Evolutionary conservation across 768 basidiomycete species (phyloP).

Genomic region (Podaxis sp.): DNA sequence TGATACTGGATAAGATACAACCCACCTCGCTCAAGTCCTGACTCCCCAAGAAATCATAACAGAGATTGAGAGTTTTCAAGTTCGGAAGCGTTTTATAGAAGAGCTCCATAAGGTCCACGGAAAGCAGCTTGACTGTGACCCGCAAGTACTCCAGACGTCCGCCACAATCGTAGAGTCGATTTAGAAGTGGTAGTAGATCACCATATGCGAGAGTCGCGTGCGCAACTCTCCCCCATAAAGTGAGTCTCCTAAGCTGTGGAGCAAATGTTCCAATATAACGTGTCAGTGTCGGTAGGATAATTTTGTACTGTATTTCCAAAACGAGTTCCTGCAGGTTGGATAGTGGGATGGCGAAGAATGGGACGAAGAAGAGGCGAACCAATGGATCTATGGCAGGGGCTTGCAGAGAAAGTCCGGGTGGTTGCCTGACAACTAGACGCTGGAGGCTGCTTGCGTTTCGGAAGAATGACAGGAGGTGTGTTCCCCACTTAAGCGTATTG

Average conservation of each 20-base stretch:
- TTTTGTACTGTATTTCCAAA: not conserved
- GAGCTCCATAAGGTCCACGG: not conserved
- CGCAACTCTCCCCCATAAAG: not conserved
- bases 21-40: not conserved
- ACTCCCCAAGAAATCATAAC: not conserved
- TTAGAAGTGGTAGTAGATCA: not conserved
- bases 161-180: not conserved
- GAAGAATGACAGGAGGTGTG: not conserved
- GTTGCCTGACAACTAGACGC: not conserved
- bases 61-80: not conserved
- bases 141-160: not conserved
- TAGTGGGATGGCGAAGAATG: not conserved
- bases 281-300: not conserved
- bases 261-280: not conserved
- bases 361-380: not conserved
- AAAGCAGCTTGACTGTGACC: not conserved
- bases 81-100: not conserved
- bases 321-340: not conserved
- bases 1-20: not conserved
- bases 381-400: not conserved
- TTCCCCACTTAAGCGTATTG: not conserved
- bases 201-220: not conserved
- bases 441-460: not conserved
- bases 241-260: not conserved
- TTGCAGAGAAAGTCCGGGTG: not conserved